phyloP scores from a whole-genome alignment of 805 yeast species.

The Clavispora vitiphila region DNA sequence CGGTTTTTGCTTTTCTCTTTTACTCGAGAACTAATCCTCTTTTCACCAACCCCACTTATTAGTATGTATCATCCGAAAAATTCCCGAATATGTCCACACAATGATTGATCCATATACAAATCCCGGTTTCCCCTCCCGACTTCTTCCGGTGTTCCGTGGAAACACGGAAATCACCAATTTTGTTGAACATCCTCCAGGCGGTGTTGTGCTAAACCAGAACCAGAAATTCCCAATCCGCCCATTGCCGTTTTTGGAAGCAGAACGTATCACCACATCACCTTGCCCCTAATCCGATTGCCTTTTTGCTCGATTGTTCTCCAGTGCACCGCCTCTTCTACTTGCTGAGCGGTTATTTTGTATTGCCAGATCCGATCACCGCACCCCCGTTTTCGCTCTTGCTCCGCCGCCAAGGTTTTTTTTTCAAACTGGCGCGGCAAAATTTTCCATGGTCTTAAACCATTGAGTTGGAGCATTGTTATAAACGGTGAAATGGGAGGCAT shows the following conservation, averaged over 20 bases:
- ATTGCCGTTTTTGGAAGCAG: background rate
- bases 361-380: background rate
- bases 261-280: no score
- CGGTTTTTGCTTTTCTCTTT: conserved; percentile 1
- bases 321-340: background rate
- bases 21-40: conserved; percentile 1
- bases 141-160: background rate
- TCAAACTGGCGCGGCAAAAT: no score
- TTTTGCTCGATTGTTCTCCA: no score
- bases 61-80: background rate
- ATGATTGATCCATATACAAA: background rate
- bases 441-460: no score
- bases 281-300: no score
- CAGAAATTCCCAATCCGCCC: background rate
- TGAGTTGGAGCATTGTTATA: no score
- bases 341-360: background rate
- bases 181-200: background rate
- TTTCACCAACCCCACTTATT: conserved; percentile 1
- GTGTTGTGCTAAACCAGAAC: background rate
- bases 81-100: no score
- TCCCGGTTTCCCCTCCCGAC: no score
- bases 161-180: background rate
- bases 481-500: background rate
- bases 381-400: background rate
- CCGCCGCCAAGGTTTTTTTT: no score